Conservation (phyloP, 225 moss, liverwort and hornwort species). For the Physcomitrellopsis africana region DNA sequence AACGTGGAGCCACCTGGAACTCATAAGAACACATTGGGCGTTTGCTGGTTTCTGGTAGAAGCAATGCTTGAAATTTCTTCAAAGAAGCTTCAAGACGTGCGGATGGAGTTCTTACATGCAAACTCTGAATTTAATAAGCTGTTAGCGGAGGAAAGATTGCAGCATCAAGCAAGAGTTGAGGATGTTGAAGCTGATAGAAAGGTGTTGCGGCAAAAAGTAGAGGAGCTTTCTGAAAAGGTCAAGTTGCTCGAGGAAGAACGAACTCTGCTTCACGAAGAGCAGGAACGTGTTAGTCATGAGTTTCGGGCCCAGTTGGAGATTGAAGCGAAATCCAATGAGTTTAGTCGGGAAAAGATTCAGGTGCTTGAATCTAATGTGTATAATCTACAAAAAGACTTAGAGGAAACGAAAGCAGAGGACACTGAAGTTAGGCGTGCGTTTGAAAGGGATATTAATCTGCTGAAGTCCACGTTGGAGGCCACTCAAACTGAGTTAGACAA, state of each 20-base stretch:
- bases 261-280: slow-evolving; percentile 50
- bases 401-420: slow-evolving; percentile 27
- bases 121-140: slow-evolving; percentile 36
- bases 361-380: slow-evolving; percentile 43
- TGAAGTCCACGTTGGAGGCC: slow-evolving; percentile 39
- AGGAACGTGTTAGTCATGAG: slow-evolving; percentile 42
- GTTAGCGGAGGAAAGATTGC: slow-evolving; percentile 43
- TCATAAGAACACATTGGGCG: slow-evolving; percentile 38
- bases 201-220: slow-evolving; percentile 39
- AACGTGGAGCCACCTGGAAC: slow-evolving; percentile 30
- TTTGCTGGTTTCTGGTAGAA: slow-evolving; percentile 36
- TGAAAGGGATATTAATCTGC: slow-evolving; percentile 32
- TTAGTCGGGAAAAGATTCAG: slow-evolving; percentile 37
- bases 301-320: slow-evolving; percentile 37
- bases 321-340: slow-evolving; percentile 30
- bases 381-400: slow-evolving; percentile 37
- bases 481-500: slow-evolving; percentile 34
- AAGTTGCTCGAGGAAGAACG: slow-evolving; percentile 41
- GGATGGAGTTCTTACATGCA: slow-evolving; percentile 37
- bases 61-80: slow-evolving; percentile 40
- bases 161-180: slow-evolving; percentile 40
- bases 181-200: slow-evolving; percentile 37
- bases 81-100: slow-evolving; percentile 43
- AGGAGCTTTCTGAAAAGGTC: slow-evolving; percentile 38
- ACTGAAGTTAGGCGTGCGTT: slow-evolving; percentile 36